Conservation (phyloP, 1,139 yeast species). For the Entelexis sorbosivorans region DNA sequence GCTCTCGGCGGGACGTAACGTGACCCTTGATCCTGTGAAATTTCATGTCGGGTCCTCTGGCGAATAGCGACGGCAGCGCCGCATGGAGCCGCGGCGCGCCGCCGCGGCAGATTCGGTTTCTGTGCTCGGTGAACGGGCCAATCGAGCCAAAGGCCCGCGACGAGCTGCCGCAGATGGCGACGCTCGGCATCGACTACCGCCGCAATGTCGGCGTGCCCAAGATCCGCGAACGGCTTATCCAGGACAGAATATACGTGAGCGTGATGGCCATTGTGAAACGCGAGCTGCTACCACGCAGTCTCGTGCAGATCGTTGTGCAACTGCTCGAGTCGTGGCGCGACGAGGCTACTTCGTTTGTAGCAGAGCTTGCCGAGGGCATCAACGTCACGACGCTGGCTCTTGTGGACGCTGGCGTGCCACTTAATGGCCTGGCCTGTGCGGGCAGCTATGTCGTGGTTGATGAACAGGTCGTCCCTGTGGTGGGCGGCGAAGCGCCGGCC, state of each 20-base stretch:
- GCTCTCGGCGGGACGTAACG: no score
- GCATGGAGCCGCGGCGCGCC: conserved; percentile 36
- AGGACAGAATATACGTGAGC: conserved; percentile 55
- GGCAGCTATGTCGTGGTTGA: conserved; percentile 37
- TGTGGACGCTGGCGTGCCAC: conserved; percentile 66
- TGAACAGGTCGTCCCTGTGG: background rate
- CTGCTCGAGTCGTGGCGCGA: conserved; percentile 46
- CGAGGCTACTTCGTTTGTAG: conserved; percentile 30
- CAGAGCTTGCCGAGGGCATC: conserved; percentile 59
- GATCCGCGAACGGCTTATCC: conserved; percentile 69
- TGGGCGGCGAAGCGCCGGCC: conserved; percentile 32
- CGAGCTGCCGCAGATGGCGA: conserved; percentile 69
- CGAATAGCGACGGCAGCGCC: conserved; percentile 73
- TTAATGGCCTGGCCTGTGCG: conserved; percentile 52
- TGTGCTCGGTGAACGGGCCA: conserved; percentile 82
- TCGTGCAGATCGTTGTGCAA: conserved; percentile 81
- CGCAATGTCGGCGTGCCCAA: conserved; percentile 68
- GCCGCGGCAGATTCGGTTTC: conserved; percentile 39
- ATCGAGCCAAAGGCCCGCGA: conserved; percentile 75
- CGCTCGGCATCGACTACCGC: conserved; percentile 67
- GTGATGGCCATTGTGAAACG: conserved; percentile 52
- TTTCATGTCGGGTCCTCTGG: conserved; percentile 27
- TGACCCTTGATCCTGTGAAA: background rate
- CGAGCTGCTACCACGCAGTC: conserved; percentile 67
- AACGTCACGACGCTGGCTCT: conserved; percentile 66